Percentiles rank a stretch among this genome's conserved stretches.
Evolutionary conservation across 2,329 filamentous ascomycete species (phyloP).

Genomic region (Claviceps sp.): DNA sequence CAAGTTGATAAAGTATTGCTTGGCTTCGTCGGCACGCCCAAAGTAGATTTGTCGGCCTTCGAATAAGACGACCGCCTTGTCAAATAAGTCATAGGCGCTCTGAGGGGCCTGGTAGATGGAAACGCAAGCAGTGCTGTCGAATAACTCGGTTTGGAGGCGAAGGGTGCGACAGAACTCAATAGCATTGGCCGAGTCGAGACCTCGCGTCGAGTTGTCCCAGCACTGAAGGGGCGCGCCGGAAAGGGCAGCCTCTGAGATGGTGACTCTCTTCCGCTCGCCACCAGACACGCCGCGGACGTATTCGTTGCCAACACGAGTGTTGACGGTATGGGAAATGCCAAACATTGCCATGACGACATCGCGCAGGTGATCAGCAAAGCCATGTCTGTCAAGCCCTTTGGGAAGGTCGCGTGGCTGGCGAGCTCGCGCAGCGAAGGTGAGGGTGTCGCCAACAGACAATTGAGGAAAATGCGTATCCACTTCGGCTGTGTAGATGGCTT

Average conservation of each 20-base stretch:
- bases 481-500: conserved; percentile 78
- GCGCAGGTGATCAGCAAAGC: conserved; percentile 41
- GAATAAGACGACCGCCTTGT: conserved; percentile 45
- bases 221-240: conserved; percentile 47
- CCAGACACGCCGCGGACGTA: conserved; percentile 62
- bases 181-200: conserved; percentile 62
- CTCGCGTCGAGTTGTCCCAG: conserved; percentile 62
- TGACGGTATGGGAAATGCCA: conserved; percentile 58
- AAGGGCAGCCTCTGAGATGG: conserved; percentile 47
- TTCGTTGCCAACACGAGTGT: conserved; percentile 63
- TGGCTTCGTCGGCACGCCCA: conserved; percentile 45
- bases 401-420: conserved; percentile 50
- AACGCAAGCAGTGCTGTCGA: conserved; percentile 50
- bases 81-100: conserved; percentile 49
- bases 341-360: conserved; percentile 67
- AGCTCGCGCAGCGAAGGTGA: conserved; percentile 63
- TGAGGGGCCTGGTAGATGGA: conserved; percentile 63
- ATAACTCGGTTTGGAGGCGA: conserved; percentile 53
- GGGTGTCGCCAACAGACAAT: conserved; percentile 64
- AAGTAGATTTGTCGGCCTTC: conserved; percentile 51
- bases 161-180: conserved; percentile 63
- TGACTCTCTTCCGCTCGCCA: conserved; percentile 57
- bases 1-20: conserved; percentile 51
- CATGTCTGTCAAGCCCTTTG: conserved; percentile 37
- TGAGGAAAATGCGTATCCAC: conserved; percentile 72